Conservation (phyloP, 177 flowering plant species). For the Telopea speciosissima region DNA sequence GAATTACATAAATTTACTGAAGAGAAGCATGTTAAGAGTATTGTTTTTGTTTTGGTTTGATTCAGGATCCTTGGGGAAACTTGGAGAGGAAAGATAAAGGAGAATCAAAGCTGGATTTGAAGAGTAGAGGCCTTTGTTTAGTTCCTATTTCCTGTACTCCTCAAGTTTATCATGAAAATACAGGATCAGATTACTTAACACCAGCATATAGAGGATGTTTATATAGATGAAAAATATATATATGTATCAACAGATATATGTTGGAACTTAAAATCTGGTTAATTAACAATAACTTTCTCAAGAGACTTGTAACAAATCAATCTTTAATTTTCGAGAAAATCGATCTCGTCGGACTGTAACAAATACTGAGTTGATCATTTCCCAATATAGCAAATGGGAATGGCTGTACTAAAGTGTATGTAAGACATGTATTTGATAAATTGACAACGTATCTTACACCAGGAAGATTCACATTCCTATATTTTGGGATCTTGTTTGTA, state of each 20-base stretch:
- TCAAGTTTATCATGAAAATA: constrained; percentile 45
- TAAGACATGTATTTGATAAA: not conserved
- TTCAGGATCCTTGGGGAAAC: constrained; percentile 59
- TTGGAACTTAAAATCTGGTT: not conserved
- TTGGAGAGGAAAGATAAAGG: constrained; percentile 46
- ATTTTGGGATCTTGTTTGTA: no score
- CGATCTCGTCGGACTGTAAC: not conserved
- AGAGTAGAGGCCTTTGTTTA: constrained; percentile 62
- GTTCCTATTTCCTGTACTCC: constrained; percentile 62
- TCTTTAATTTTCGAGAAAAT: not conserved
- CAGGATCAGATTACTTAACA: constrained; percentile 66
- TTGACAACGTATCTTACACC: no score
- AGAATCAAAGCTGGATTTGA: constrained; percentile 39
- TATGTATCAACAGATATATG: constrained; percentile 1
- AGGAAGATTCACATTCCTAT: no score
- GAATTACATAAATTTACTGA: not conserved
- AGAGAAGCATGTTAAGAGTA: not conserved
- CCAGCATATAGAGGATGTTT: constrained; percentile 59
- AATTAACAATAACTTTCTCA: not conserved
- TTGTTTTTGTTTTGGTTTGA: not conserved
- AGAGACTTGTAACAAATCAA: not conserved
- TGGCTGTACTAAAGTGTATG: not conserved
- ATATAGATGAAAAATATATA: constrained; percentile 40
- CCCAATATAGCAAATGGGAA: not conserved
- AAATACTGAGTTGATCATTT: not conserved